Base-by-base conservation (phyloP, 768 basidiomycete species). In the Amanita brunnescens region DNA sequence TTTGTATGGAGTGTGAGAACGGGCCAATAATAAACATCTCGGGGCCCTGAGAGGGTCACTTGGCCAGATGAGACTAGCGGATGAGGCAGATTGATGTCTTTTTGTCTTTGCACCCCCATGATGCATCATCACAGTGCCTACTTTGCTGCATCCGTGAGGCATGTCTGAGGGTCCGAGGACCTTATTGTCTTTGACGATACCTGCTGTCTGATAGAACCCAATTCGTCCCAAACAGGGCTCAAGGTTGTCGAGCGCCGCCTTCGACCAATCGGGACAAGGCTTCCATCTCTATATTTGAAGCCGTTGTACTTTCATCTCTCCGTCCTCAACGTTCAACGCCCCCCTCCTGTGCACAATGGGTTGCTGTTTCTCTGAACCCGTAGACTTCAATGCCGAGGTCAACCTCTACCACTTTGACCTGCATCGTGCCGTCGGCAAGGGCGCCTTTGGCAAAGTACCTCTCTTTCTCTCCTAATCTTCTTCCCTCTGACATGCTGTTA, bases 391-490 rank as follows among this genome's bases (percentile, higher is more conserved):
- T 56, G 74, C 77, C 42, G 89, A 92, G 61, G 81, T 86, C 67
- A 90, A 82, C 63, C 84, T 99, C 44, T 98, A 87, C 70, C 95
- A 98, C 71, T 99, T 98, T 62, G 90, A 95, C 64, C 85, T 99
- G 42, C 85, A 96, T 64, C 81, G 93, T 43, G 91, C 89, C 18
- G 91, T 98, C 12, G 96, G 96, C 38, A 96, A 92, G 67, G 95
- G 96, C 40, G 92, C 95, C 21, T 99, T 98, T 73, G 95, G 95
- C 66, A 98, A 97, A 83, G 94, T 93, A 47, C 32, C 41, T 49
- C 34, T 39, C 55, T 24, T 35, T 56, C 8, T 8, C 39, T 44
- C 48, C 21, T 38, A 23, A 20, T 40, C 18, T 50, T 44, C 24
- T 45, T 34, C 32, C 35, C 52, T 46, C 40, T 40, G 33, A 24